Percentiles rank a stretch among this genome's conserved stretches.
Conservation (phyloP, 2,329 filamentous ascomycete genomes). For the Thermothelomyces thermophilus region DNA sequence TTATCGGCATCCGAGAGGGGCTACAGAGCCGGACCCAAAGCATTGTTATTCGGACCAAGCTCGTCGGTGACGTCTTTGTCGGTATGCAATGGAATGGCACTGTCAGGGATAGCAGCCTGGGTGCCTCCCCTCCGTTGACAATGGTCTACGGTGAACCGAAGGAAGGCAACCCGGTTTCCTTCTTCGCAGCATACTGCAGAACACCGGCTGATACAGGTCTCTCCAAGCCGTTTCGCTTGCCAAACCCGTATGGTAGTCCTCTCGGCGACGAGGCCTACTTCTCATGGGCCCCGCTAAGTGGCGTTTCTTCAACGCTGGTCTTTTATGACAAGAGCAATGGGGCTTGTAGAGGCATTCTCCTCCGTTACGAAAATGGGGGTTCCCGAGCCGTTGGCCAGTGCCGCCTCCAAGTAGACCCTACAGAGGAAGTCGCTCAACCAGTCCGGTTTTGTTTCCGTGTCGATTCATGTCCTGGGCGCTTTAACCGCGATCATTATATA, state of each 20-base stretch:
- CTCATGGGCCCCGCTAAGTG: not conserved
- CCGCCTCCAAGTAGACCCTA: slow-evolving; percentile 11
- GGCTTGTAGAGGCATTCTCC: slow-evolving; percentile 7
- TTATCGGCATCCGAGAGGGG: not conserved
- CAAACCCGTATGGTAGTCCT: not conserved
- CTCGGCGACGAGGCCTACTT: not conserved
- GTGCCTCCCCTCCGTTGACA: not conserved
- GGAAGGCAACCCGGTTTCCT: not conserved
- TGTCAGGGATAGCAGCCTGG: not conserved
- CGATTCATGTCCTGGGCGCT: too few relatives aligned
- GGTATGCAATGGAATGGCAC: not conserved
- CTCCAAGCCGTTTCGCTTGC: not conserved
- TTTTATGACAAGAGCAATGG: slow-evolving; percentile 1
- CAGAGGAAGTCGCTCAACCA: too few relatives aligned
- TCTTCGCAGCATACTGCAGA: not conserved
- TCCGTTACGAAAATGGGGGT: slow-evolving; percentile 10
- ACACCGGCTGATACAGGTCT: not conserved
- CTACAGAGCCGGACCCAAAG: not conserved
- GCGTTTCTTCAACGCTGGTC: not conserved
- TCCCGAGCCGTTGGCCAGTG: slow-evolving; percentile 12
- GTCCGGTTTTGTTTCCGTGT: too few relatives aligned
- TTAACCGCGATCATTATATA: too few relatives aligned
- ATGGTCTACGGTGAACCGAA: slow-evolving; percentile 4
- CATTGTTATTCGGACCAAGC: not conserved
- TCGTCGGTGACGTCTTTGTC: not conserved